A percentile compares a stretch with the other conserved stretches of the same genome.
Evolutionary conservation across 192 early-diverging fungal species (phyloP).

Genomic region (Coemansia sp.): DNA sequence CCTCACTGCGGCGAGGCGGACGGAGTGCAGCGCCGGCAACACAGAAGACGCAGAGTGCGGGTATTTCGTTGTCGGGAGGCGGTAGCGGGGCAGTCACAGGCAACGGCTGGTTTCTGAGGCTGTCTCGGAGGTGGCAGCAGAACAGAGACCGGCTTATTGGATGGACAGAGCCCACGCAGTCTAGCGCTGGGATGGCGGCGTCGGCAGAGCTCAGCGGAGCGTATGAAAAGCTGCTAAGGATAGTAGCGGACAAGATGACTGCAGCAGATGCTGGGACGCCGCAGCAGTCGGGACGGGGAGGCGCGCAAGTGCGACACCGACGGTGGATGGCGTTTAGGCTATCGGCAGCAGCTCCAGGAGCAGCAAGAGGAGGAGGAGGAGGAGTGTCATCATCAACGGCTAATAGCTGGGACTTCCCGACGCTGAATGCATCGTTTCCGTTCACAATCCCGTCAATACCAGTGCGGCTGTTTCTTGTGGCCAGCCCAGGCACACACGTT

Average conservation of each 20-base stretch:
- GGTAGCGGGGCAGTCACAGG: not conserved
- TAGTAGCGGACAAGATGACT: not conserved
- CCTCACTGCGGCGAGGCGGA: slow-evolving; percentile 15
- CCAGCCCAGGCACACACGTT: slow-evolving; percentile 18
- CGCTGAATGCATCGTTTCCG: slow-evolving; percentile 51
- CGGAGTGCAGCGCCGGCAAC: not conserved
- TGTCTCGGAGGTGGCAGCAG: slow-evolving; percentile 15
- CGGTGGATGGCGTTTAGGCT: slow-evolving; percentile 28
- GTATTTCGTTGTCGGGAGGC: not conserved
- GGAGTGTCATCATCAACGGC: not conserved
- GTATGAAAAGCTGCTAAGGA: not conserved
- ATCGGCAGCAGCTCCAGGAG: not conserved
- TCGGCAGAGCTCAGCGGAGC: not conserved
- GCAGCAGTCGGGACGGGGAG: not conserved
- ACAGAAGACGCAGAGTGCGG: not conserved
- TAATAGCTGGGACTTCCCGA: slow-evolving; percentile 46
- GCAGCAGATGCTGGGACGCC: not conserved
- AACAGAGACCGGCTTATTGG: slow-evolving; percentile 18
- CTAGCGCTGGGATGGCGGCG: not conserved
- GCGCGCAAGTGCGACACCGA: not conserved
- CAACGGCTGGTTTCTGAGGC: not conserved
- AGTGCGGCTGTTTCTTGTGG: slow-evolving; percentile 26
- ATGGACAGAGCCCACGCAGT: not conserved
- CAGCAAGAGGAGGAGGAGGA: too few species aligned
- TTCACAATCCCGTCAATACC: slow-evolving; percentile 53